Percentiles rank a stretch among this genome's conserved stretches.
phyloP scores from a whole-genome alignment of 1,284 basidiomycete species.

The Thelephora terrestris region DNA sequence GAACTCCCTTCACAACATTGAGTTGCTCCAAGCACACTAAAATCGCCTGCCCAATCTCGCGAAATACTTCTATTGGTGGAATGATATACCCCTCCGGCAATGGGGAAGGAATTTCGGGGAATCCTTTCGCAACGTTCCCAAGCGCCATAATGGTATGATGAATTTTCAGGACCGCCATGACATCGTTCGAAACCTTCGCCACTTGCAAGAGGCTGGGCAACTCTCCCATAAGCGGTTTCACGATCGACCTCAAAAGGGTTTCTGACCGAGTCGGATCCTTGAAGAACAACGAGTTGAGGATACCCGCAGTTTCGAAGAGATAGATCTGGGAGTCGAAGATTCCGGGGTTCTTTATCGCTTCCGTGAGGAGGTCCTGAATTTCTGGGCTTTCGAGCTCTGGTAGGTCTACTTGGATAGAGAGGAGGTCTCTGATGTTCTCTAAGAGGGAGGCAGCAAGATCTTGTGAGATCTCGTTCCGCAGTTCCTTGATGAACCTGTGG shows the following conservation, averaged over 20 bases:
- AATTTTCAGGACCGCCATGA: slow-evolving; percentile 75
- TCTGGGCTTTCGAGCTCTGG: slow-evolving; percentile 55
- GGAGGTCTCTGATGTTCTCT: slow-evolving; percentile 63
- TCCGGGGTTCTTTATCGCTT: slow-evolving; percentile 68
- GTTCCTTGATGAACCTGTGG: slow-evolving; percentile 86
- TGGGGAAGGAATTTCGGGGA: slow-evolving; percentile 77
- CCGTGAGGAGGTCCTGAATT: slow-evolving; percentile 62
- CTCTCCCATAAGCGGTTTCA: slow-evolving; percentile 74
- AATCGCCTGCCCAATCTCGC: slow-evolving; percentile 83
- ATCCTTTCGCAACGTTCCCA: slow-evolving; percentile 93
- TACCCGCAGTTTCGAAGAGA: slow-evolving; percentile 89
- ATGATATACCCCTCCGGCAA: slow-evolving; percentile 58
- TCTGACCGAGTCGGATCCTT: slow-evolving; percentile 66
- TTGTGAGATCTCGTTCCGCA: slow-evolving; percentile 68
- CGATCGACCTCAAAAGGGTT: slow-evolving; percentile 64
- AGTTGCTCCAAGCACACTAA: slow-evolving; percentile 82
- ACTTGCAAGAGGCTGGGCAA: slow-evolving; percentile 62
- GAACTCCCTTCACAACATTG: slow-evolving; percentile 80
- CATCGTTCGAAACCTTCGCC: slow-evolving; percentile 48
- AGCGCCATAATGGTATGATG: slow-evolving; percentile 95
- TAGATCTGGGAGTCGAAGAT: slow-evolving; percentile 91
- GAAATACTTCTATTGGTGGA: slow-evolving; percentile 77
- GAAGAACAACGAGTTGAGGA: slow-evolving; percentile 70
- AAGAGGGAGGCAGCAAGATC: slow-evolving; percentile 68
- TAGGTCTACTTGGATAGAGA: slow-evolving; percentile 55